phyloP scores from a whole-genome alignment of 352 stramenopile genomes.

The Peronospora farinosa region DNA sequence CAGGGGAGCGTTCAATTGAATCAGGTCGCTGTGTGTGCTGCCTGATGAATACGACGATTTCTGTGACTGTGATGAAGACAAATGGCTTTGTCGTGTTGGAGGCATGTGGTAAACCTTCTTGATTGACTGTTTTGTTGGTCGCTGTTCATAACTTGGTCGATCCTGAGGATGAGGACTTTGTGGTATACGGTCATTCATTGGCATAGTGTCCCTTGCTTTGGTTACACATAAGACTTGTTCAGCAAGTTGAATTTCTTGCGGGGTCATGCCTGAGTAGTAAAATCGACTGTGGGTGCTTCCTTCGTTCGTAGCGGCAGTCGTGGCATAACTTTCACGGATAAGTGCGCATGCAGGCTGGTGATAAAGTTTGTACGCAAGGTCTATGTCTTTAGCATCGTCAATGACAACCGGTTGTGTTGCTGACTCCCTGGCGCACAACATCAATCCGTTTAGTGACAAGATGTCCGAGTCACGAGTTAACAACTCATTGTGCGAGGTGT shows the following conservation, averaged over 20 bases:
- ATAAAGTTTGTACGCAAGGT: slow-evolving; percentile 12
- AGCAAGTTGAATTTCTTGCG: slow-evolving; percentile 14
- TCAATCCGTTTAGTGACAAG: slow-evolving; percentile 34
- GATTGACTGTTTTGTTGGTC: slow-evolving; percentile 6
- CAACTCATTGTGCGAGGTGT: slow-evolving; percentile 31
- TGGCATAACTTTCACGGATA: slow-evolving; percentile 23
- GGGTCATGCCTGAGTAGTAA: slow-evolving; percentile 24
- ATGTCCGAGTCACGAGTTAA: slow-evolving; percentile 37
- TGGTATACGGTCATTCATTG: slow-evolving; percentile 7
- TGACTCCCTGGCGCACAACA: slow-evolving; percentile 24
- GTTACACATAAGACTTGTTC: slow-evolving; percentile 13
- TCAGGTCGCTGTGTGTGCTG: slow-evolving; percentile 19
- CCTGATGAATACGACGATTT: slow-evolving; percentile 22
- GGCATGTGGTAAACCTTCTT: slow-evolving; percentile 18
- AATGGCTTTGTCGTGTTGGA: slow-evolving; percentile 2
- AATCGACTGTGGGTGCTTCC: slow-evolving; percentile 31
- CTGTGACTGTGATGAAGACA: slow-evolving; percentile 12
- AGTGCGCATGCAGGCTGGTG: not conserved
- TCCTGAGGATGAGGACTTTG: slow-evolving; percentile 8
- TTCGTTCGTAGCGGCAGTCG: slow-evolving; percentile 24
- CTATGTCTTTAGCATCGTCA: slow-evolving; percentile 19
- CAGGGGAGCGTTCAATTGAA: slow-evolving; percentile 10
- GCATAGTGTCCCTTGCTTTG: slow-evolving; percentile 6
- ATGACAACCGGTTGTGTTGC: slow-evolving; percentile 10
- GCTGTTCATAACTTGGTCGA: slow-evolving; percentile 13